Evolutionary conservation across 1,284 basidiomycete genomes (phyloP), one percentile per base, ranked within the genome.

Genomic region (Boletus semigastroideus): DNA sequence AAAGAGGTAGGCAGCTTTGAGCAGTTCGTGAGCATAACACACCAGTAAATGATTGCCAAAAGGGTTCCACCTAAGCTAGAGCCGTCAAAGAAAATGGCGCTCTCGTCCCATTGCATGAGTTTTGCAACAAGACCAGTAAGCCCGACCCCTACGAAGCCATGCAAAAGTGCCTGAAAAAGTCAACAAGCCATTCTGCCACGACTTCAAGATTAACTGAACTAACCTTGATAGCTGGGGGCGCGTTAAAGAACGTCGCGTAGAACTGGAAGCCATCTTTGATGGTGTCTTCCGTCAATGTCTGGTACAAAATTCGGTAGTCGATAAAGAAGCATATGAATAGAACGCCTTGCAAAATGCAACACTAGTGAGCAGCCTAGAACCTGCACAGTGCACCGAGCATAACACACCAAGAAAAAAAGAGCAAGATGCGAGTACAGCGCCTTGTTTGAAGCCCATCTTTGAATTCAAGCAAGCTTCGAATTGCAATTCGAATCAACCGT

Each of bases 71-170:
- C 89, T 54, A 94, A 72, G 59, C 83, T 84, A 27, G 86, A 84
- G 36, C 93, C 93, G 70, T 95, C 93, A 67, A 96, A 96, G 75
- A 91, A 93, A 74, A 94, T 81, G 14, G 93, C 93, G 60, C 87
- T 91, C 63, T 95, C 92, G 67, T 86, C 85, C 91, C 92, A 95
- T 58, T 77, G 80, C 70, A 89, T 78, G 54, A 95, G 75, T 71
- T 95, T 95, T 49, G 82, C 77, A 14, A 92, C 63, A 49, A 93
- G 75, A 5, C 85, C 86, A 27, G 87, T 59, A 41, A 95, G 67
- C 16, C 90, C 89, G 9, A 93, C 75, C 16, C 80, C 86, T 52
- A 92, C 79, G 67, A 94, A 83, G 36, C 81, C 87, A 70, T 95
- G 92, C 57, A 95, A 76, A 46, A 94, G 75, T 1, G 89, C 89